Evolutionary conservation across 2,329 filamentous ascomycete genomes (phyloP).

Genomic region (Hymenoscyphus salicellus): DNA sequence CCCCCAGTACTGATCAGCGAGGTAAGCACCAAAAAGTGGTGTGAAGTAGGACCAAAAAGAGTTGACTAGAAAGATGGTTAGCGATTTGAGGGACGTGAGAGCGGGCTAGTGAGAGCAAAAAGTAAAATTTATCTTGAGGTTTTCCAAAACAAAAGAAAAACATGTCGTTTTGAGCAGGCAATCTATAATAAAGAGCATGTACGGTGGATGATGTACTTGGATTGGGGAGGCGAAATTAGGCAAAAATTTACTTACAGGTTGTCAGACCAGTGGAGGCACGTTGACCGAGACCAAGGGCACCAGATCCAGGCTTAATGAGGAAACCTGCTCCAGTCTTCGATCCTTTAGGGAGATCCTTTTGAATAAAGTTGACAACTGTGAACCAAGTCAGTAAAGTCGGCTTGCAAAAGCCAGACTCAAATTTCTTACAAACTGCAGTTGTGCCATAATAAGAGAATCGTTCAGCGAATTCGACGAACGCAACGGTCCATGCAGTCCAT

Average conservation of each 20-base stretch:
- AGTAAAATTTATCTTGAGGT: neutral
- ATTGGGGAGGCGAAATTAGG: neutral
- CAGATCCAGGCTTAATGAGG: constrained; percentile 38
- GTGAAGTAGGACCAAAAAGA: constrained; percentile 42
- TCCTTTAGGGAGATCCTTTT: constrained; percentile 42
- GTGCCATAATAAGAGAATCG: constrained; percentile 64
- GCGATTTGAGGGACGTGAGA: neutral
- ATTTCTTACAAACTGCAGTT: constrained; percentile 52
- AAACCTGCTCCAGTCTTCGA: constrained; percentile 45
- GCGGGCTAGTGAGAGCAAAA: neutral
- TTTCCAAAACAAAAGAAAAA: no score
- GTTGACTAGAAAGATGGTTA: constrained; percentile 14
- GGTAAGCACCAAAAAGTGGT: constrained; percentile 51
- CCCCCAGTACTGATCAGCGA: constrained; percentile 55
- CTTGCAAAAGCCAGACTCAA: neutral
- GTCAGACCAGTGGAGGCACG: constrained; percentile 47
- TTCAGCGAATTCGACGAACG: constrained; percentile 61
- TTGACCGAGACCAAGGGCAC: constrained; percentile 45
- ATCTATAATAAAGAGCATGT: no score
- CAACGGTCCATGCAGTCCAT: constrained; percentile 44
- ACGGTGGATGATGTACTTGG: neutral
- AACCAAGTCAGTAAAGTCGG: neutral
- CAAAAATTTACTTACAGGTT: constrained; percentile 41
- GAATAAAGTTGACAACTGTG: constrained; percentile 49
- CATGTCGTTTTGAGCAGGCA: no score